Evolutionary conservation across 1,284 basidiomycete species (phyloP), one percentile per base, ranked within the genome.

Genomic region (Singerocomus inundabilis): DNA sequence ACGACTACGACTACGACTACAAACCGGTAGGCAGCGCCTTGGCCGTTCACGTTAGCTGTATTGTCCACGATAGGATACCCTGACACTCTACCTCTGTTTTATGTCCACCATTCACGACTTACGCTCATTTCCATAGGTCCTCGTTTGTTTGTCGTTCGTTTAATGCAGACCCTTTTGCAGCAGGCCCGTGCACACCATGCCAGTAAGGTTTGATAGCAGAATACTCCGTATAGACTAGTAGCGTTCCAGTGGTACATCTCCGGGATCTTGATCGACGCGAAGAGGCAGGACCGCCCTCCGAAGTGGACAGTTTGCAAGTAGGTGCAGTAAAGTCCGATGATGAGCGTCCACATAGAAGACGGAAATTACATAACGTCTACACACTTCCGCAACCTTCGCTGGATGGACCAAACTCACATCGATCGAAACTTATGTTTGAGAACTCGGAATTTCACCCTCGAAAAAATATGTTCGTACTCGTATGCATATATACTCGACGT

Each of bases 51-150:
- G 51, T 54, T 49, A 45, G 38, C 39, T 40, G 35, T 57, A 43
- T n/a, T 60, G 52, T 56, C 59, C 44, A 53, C 28, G 37, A 51
- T 36, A 35, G 49, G 31, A 62, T 66, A 62, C 61, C 61, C 61
- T 44, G 45, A 62, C 46, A 24, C 41, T 52, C 39, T 30, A 39
- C 29, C 33, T 26, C 40, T 29, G 43, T 51, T 59, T 46, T 53
- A 60, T 57, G 53, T 18, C 41, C 36, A 15, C 33, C 32, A 44
- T 50, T 34, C 15, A 29, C 49, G n/a, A 50, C 49, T 40, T 52
- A 59, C 60, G 57, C 42, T 62, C 63, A 37, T 64, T 61, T 53
- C 44, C 43, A 24, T 46, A 48, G 38, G 4, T 51, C 48, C 25
- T 47, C 48, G 29, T 56, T 52, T 47, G 48, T 48, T 49, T n/a